A percentile compares a stretch with the other conserved stretches of the same genome.
These are phyloP conservation scores for Xylaria sp. DNA, from an alignment of 495 filamentous ascomycete species.

Conservation along the genomic window DNA sequence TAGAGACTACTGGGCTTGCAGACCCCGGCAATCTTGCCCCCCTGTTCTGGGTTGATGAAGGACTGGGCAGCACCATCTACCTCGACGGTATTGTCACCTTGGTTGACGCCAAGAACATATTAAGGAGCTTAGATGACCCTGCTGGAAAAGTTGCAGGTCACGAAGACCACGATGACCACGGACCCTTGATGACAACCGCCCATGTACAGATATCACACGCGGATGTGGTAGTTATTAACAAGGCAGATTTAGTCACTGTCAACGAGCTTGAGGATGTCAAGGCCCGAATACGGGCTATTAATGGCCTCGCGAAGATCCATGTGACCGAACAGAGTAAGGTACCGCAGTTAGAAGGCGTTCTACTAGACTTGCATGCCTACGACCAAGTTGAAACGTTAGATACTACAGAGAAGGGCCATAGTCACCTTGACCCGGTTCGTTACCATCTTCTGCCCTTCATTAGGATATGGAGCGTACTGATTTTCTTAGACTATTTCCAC, in stretches of 20 bases:
- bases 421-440: constrained; percentile 77
- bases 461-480: constrained; percentile 28
- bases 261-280: constrained; percentile 69
- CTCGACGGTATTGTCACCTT: constrained; percentile 96
- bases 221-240: constrained; percentile 95
- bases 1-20: constrained; percentile 94
- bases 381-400: constrained; percentile 76
- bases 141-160: constrained; percentile 64
- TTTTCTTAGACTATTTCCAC: constrained; percentile 83
- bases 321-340: constrained; percentile 80
- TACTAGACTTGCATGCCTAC: constrained; percentile 93
- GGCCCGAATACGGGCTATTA: constrained; percentile 79
- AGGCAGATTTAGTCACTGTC: constrained; percentile 82
- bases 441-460: not conserved
- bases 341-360: constrained; percentile 79
- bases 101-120: constrained; percentile 92
- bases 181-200: constrained; percentile 81
- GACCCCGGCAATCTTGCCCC: constrained; percentile 97
- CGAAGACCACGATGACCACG: constrained; percentile 58
- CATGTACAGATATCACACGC: constrained; percentile 97
- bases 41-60: constrained; percentile 96
- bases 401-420: constrained; percentile 70
- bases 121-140: constrained; percentile 78
- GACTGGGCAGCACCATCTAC: constrained; percentile 90
- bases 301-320: constrained; percentile 85